These are phyloP conservation scores for Lunularia cruciata DNA, from an alignment of 225 moss, liverwort and hornwort genomes.

Conservation along the genomic window DNA sequence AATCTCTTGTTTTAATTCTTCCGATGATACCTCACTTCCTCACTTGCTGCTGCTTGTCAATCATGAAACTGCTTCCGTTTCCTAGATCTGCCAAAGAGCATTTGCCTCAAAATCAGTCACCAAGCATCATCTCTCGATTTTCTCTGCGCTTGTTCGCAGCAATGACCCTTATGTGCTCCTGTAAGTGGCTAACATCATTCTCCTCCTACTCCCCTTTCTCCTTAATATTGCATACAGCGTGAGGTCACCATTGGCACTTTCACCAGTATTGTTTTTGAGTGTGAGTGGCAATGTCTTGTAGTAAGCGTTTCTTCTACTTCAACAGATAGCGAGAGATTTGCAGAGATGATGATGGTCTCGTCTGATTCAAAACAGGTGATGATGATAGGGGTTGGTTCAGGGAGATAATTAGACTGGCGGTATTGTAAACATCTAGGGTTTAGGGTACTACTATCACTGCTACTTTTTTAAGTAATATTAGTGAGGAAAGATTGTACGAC, in stretches of 20 bases:
- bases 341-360: slow-evolving; percentile 16
- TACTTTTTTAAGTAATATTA: slow-evolving; percentile 8
- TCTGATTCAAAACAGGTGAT: slow-evolving; percentile 8
- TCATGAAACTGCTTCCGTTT: slow-evolving; percentile 31
- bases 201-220: slow-evolving; percentile 7
- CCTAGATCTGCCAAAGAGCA: slow-evolving; percentile 27
- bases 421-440: slow-evolving; percentile 24
- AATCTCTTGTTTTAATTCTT: slow-evolving; percentile 30
- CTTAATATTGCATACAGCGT: slow-evolving; percentile 14
- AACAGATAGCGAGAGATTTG: slow-evolving; percentile 7
- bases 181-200: slow-evolving; percentile 24
- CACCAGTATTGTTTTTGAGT: slow-evolving; percentile 15
- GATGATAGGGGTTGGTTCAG: slow-evolving; percentile 14
- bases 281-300: slow-evolving; percentile 15
- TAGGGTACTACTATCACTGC: slow-evolving; percentile 17
- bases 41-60: slow-evolving; percentile 28
- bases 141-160: slow-evolving; percentile 28
- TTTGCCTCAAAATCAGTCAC: slow-evolving; percentile 22
- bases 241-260: not conserved
- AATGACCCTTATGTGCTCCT: slow-evolving; percentile 28
- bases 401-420: slow-evolving; percentile 17
- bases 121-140: slow-evolving; percentile 32
- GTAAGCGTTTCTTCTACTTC: slow-evolving; percentile 2
- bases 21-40: slow-evolving; percentile 20
- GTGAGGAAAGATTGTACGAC: slow-evolving; percentile 22